Conservation (phyloP, 129 eudicot species). For the Chrysanthemum seticuspe region DNA sequence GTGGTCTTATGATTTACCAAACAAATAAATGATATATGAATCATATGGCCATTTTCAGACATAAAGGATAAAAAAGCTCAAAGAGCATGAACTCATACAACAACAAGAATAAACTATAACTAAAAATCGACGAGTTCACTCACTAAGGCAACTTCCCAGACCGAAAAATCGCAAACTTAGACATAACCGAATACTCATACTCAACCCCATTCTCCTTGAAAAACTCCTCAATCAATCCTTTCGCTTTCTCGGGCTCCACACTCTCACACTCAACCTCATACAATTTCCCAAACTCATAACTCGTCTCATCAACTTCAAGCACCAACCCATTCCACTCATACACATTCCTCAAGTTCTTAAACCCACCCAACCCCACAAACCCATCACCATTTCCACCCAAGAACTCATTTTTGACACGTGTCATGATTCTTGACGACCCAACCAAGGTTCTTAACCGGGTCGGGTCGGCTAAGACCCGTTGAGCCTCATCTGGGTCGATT, state of each 20-base stretch:
- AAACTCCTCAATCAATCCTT: slow-evolving; percentile 62
- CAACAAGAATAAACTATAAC: not conserved
- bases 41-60: too few relatives aligned
- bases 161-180: slow-evolving; percentile 87
- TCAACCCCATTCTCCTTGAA: slow-evolving; percentile 69
- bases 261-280: slow-evolving; percentile 97
- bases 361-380: slow-evolving; percentile 82
- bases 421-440: slow-evolving; percentile 54
- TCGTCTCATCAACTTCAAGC: slow-evolving; percentile 79
- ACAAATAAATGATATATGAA: not conserved
- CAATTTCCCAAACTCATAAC: slow-evolving; percentile 72
- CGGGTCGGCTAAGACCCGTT: slow-evolving; percentile 49
- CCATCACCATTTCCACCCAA: slow-evolving; percentile 31
- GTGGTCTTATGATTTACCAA: too few relatives aligned
- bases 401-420: slow-evolving; percentile 67
- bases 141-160: slow-evolving; percentile 76
- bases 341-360: slow-evolving; percentile 81
- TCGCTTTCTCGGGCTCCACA: slow-evolving; percentile 73
- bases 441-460: slow-evolving; percentile 26
- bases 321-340: slow-evolving; percentile 85
- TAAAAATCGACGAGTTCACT: slow-evolving; percentile 28
- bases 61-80: not conserved
- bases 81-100: not conserved
- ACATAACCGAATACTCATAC: slow-evolving; percentile 56
- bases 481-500: slow-evolving; percentile 49